Percentiles rank a stretch among this genome's conserved stretches.
Conservation (phyloP, 2,329 filamentous ascomycete species). For the Aspergillus sp. region DNA sequence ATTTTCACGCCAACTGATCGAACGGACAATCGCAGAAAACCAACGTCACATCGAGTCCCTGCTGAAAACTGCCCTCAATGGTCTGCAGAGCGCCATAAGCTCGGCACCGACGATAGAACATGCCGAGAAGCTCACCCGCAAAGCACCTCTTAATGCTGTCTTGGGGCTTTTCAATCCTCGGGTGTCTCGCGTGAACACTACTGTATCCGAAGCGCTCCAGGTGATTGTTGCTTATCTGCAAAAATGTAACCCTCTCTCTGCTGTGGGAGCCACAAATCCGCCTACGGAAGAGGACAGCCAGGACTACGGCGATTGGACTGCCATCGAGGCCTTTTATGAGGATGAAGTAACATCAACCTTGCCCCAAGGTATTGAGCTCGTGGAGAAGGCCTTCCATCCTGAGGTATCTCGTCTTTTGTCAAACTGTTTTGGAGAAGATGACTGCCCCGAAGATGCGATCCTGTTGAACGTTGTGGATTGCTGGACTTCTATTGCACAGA, state of each 20-base stretch:
- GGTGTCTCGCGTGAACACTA: conserved; percentile 41
- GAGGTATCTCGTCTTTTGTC: conserved; percentile 56
- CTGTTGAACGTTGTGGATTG: conserved; percentile 53
- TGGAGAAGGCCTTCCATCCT: conserved; percentile 47
- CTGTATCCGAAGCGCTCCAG: conserved; percentile 51
- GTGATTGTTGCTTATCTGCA: conserved; percentile 45
- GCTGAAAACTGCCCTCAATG: conserved; percentile 52
- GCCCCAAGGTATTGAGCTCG: conserved; percentile 26
- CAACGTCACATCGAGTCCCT: conserved; percentile 58
- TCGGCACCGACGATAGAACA: conserved; percentile 39
- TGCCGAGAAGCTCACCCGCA: conserved; percentile 44
- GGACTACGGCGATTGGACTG: conserved; percentile 61
- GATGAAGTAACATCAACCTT: conserved; percentile 23
- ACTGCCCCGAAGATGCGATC: conserved; percentile 53
- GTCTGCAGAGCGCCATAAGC: conserved; percentile 51
- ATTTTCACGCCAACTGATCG: conserved; percentile 49
- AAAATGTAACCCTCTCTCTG: conserved; percentile 27
- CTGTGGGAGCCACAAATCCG: conserved; percentile 15
- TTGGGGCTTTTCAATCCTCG: conserved; percentile 54
- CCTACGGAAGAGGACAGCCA: conserved; percentile 59
- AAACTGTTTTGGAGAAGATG: conserved; percentile 61
- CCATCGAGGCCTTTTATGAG: conserved; percentile 48
- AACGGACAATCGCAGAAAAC: conserved; percentile 55
- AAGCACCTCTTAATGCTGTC: conserved; percentile 45
- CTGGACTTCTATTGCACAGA: conserved; percentile 53